Conservation (phyloP, 106 monocot species). For the Acanthochlamys bracteata region DNA sequence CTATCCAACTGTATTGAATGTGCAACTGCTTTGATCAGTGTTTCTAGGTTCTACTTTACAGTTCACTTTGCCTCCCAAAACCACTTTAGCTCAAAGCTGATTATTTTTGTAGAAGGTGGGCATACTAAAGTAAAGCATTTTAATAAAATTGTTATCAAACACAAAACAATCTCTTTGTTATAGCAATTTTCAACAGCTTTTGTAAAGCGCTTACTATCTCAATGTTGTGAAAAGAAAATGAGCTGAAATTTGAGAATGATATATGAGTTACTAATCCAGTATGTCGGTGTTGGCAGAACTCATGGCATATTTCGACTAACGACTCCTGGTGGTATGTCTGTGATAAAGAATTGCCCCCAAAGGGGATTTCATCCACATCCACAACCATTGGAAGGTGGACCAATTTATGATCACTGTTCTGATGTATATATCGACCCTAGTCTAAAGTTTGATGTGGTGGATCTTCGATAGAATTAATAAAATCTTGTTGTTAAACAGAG, state of each 20-base stretch:
- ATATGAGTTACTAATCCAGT: too few species aligned
- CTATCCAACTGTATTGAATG: not conserved
- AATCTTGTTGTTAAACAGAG: not conserved
- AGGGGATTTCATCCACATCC: constrained; percentile 76
- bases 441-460: constrained; percentile 70
- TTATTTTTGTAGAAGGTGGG: too few species aligned
- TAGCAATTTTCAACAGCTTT: too few species aligned
- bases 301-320: constrained; percentile 82
- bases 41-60: too few species aligned
- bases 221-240: too few species aligned
- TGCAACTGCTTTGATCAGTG: not conserved
- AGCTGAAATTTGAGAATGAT: too few species aligned
- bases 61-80: too few species aligned
- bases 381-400: constrained; percentile 43
- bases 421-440: constrained; percentile 65
- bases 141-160: too few species aligned
- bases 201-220: too few species aligned
- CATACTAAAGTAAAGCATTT: too few species aligned
- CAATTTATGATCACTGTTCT: constrained; percentile 52
- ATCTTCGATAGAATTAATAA: constrained; percentile 37
- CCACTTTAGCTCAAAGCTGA: too few species aligned
- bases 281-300: constrained; percentile 22
- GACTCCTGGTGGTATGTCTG: constrained; percentile 71
- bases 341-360: constrained; percentile 55
- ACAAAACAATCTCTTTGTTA: too few species aligned